These are phyloP conservation scores for Sclerotinia borealis DNA, from an alignment of 2,329 filamentous ascomycete genomes.

Conservation along the genomic window DNA sequence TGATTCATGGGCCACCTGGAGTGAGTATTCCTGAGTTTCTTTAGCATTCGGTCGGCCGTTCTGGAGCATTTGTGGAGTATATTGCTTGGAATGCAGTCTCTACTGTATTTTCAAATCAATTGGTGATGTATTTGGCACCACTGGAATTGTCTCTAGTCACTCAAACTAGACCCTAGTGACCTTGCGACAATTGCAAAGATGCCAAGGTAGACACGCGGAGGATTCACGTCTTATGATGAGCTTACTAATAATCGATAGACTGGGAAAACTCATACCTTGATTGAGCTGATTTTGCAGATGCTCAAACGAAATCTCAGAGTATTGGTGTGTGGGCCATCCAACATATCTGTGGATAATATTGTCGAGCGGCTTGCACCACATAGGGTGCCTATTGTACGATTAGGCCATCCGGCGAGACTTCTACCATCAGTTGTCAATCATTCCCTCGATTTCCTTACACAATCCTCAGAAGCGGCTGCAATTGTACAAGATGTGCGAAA, in stretches of 20 bases:
- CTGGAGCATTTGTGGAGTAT: not conserved
- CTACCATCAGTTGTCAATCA: slow-evolving; percentile 83
- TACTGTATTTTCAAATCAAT: slow-evolving; percentile 1
- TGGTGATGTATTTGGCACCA: not conserved
- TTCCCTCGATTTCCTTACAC: slow-evolving; percentile 84
- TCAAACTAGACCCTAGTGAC: not conserved
- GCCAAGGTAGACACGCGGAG: too few species aligned
- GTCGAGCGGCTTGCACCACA: slow-evolving; percentile 83
- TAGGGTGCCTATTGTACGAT: slow-evolving; percentile 78
- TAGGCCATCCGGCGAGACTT: slow-evolving; percentile 88
- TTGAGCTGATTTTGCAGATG: slow-evolving; percentile 91
- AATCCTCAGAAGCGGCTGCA: slow-evolving; percentile 80
- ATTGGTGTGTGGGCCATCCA: slow-evolving; percentile 92
- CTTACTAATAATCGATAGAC: slow-evolving; percentile 44
- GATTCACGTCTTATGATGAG: not conserved
- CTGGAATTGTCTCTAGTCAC: not conserved
- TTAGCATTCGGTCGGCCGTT: not conserved
- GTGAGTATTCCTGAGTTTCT: slow-evolving; percentile 36
- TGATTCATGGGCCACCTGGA: slow-evolving; percentile 92
- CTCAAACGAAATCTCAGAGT: slow-evolving; percentile 67
- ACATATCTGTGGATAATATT: slow-evolving; percentile 97
- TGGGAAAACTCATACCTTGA: slow-evolving; percentile 92
- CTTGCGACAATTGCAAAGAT: not conserved
- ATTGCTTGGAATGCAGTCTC: not conserved
- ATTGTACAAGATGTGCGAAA: slow-evolving; percentile 86